phyloP scores from a whole-genome alignment of 768 basidiomycete genomes.

The Hygrocybe punicea region DNA sequence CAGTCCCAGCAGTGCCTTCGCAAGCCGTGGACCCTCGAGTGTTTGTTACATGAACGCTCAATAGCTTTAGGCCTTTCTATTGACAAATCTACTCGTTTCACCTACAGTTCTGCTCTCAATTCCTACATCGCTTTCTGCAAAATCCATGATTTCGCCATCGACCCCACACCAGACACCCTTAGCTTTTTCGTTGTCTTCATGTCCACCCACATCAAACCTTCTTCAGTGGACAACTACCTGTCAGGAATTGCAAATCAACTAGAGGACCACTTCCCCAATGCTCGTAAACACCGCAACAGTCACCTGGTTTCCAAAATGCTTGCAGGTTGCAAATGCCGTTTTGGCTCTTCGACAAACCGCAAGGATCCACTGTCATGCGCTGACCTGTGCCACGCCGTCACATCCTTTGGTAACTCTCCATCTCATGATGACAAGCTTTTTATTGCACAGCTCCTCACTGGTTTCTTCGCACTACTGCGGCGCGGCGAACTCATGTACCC shows the following conservation, averaged over 20 bases:
- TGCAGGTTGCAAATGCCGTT: slow-evolving; percentile 8
- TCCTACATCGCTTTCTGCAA: no score
- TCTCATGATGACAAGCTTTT: no score
- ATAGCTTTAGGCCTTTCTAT: slow-evolving; percentile 24
- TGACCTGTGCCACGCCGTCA: no score
- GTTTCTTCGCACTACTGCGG: no score
- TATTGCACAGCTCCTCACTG: slow-evolving; percentile 9
- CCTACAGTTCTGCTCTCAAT: no score
- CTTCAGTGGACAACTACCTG: slow-evolving; percentile 15
- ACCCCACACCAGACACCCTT: slow-evolving; percentile 29
- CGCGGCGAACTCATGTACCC: no score
- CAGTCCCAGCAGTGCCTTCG: slow-evolving; percentile 29
- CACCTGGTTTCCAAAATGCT: slow-evolving; percentile 13
- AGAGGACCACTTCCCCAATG: slow-evolving; percentile 18
- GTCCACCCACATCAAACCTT: slow-evolving; percentile 22
- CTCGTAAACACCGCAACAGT: neutral
- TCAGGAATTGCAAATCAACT: no score
- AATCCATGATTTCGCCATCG: slow-evolving; percentile 18
- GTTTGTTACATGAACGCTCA: slow-evolving; percentile 26
- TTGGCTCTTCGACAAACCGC: no score
- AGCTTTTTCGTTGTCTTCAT: slow-evolving; percentile 30
- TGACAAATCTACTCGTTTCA: slow-evolving; percentile 6
- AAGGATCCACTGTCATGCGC: no score
- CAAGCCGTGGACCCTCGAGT: slow-evolving; percentile 31
- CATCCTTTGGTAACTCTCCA: no score